These are phyloP conservation scores for Colletotrichum lentis DNA, from an alignment of 2,329 filamentous ascomycete species.

Conservation along the genomic window DNA sequence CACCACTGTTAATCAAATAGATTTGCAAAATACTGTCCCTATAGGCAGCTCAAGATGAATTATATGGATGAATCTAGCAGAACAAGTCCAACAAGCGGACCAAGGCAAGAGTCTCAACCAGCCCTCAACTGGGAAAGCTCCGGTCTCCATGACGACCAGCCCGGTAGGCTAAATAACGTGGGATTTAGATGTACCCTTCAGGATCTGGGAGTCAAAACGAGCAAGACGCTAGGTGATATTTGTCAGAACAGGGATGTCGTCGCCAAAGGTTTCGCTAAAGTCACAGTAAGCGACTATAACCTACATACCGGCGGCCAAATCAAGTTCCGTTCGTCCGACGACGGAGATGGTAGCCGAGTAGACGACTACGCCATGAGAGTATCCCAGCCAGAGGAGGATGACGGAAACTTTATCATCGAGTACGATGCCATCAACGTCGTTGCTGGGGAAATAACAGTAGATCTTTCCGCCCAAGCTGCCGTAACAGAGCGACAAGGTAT, in stretches of 20 bases:
- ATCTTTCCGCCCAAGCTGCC: neutral
- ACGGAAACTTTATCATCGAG: neutral
- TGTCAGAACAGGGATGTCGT: neutral
- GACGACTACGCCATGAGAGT: neutral
- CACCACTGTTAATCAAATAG: no score
- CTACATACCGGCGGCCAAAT: neutral
- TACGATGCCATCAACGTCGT: neutral
- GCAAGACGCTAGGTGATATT: neutral
- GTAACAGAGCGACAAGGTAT: neutral
- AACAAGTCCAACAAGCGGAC: no score
- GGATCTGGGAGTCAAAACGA: neutral
- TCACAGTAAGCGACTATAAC: neutral
- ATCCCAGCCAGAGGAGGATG: neutral
- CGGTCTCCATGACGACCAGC: no score
- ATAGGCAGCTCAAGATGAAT: no score
- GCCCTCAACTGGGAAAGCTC: no score
- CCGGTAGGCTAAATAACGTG: no score
- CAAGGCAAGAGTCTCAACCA: no score
- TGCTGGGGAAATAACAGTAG: neutral
- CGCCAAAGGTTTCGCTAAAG: neutral
- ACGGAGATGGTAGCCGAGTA: neutral
- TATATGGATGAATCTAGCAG: no score
- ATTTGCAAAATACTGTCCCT: no score
- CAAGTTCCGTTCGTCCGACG: neutral
- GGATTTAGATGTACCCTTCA: neutral